Base-by-base conservation (phyloP, 345 rosid species). In the Tarenaya hassleriana region DNA sequence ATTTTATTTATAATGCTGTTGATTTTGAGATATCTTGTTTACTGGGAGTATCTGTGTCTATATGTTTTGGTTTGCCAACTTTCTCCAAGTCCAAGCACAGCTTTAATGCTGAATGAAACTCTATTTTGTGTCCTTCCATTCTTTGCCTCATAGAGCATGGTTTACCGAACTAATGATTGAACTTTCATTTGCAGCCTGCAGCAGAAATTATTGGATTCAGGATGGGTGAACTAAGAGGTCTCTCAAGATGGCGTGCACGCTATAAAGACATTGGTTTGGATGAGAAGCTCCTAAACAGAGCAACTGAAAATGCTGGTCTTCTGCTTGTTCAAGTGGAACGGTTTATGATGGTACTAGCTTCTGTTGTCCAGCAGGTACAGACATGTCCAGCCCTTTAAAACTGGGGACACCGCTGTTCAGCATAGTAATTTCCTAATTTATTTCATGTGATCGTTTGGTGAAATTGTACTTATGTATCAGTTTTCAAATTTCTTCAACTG, bases 121-220 rank as follows among this genome's bases (percentile, higher is more conserved):
- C 8, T 42, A 9, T 42, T 40, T 35, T 35, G n/a, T 35, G 11
- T 35, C 11, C 4, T 19, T 10, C 7, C 11, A 13, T 45, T 45
- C 47, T 7, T 43, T 43, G 16, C 12, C 14, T 15, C 24, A 43
- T 14, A 20, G 47, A 16, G 47, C 51, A 41, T 58, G 67, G 52
- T 24, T 24, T 24, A 24, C 3, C 29, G 29, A 24, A 24, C 29
- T 24, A 5, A 37, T 56, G 70, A 61, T 62, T 38, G 48, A 21
- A 62, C 41, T 69, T 64, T 67, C 53, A 73, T 74, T 70, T 70
- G 50, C 77, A 80, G 98, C 98, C 98, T 67, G 83, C 95, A 52
- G 94, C 88, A 75, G 97, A 90, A 71, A 83, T 82, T 41, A 84
- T 91, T 58, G 89, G 78, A 61, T 91, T 91, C 61, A 79, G 96